These are phyloP conservation scores for Leishmania mexicana DNA, from an alignment of 208 protist genomes.

Conservation along the genomic window DNA sequence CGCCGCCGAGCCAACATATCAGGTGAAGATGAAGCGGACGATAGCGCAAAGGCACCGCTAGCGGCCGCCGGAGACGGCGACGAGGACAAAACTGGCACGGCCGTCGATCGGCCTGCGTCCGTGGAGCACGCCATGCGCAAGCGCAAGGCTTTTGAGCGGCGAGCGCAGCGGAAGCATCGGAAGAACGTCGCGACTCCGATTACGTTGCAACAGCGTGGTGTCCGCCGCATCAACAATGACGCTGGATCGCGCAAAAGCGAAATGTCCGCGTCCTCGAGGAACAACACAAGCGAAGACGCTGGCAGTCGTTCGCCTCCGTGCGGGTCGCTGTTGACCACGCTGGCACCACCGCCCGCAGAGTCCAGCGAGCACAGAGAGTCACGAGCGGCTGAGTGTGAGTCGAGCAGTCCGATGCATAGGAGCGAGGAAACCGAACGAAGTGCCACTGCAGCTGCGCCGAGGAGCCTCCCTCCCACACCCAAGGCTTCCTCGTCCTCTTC, in stretches of 20 bases:
- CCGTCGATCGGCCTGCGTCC: background rate
- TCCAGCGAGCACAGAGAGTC: background rate
- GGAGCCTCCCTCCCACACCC: background rate
- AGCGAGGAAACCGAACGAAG: background rate
- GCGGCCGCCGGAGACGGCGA: background rate
- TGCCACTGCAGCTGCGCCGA: background rate
- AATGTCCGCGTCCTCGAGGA: background rate
- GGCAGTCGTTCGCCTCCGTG: background rate
- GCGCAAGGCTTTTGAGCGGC: background rate
- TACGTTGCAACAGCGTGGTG: background rate
- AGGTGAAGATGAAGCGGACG: background rate
- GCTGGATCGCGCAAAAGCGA: background rate
- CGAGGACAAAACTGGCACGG: background rate
- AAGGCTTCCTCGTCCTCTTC: slow-evolving; percentile 14
- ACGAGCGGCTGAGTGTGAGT: too few relatives aligned
- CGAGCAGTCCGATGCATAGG: background rate
- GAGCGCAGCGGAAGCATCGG: background rate
- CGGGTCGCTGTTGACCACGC: background rate
- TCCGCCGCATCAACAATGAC: background rate
- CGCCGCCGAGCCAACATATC: background rate
- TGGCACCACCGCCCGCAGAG: background rate
- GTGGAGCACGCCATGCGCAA: background rate
- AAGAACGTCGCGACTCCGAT: background rate
- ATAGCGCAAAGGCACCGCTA: background rate
- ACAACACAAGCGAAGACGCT: background rate